Percentiles rank a stretch among this genome's conserved stretches.
These are phyloP conservation scores for Nitzschia sp. DNA, from an alignment of 108 stramenopile species.

Conservation along the genomic window DNA sequence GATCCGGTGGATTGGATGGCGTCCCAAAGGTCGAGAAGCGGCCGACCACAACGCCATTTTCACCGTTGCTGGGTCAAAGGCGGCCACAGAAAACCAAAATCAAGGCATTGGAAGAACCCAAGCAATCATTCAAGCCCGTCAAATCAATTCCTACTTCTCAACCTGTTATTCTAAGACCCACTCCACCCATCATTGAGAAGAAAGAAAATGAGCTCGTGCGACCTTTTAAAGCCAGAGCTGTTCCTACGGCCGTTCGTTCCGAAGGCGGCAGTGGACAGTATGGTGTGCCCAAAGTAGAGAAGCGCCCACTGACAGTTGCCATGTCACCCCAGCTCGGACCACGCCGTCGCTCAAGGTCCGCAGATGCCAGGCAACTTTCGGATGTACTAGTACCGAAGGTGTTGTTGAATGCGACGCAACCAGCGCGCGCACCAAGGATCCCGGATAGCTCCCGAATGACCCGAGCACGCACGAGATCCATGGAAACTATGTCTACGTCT, in stretches of 20 bases:
- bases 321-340: conserved; percentile 44
- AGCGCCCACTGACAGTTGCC: conserved; percentile 48
- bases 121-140: not conserved
- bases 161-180: not conserved
- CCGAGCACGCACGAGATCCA: no score
- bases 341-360: conserved; percentile 11
- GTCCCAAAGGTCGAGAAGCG: conserved; percentile 55
- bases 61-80: conserved; percentile 37
- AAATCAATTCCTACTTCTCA: not conserved
- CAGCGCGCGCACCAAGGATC: not conserved
- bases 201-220: not conserved
- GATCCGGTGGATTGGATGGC: conserved; percentile 32
- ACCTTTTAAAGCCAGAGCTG: conserved; percentile 37
- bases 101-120: conserved; percentile 19
- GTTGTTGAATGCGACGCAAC: no score
- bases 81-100: conserved; percentile 12
- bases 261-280: conserved; percentile 32
- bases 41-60: conserved; percentile 49
- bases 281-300: conserved; percentile 53
- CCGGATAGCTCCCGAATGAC: not conserved
- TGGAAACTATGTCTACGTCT: not conserved
- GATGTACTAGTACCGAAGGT: not conserved
- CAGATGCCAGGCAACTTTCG: not conserved
- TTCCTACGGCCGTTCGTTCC: conserved; percentile 31
- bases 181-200: not conserved